These are phyloP conservation scores for Solanum peruvianum DNA, from an alignment of 257 asterid genomes.

Conservation along the genomic window DNA sequence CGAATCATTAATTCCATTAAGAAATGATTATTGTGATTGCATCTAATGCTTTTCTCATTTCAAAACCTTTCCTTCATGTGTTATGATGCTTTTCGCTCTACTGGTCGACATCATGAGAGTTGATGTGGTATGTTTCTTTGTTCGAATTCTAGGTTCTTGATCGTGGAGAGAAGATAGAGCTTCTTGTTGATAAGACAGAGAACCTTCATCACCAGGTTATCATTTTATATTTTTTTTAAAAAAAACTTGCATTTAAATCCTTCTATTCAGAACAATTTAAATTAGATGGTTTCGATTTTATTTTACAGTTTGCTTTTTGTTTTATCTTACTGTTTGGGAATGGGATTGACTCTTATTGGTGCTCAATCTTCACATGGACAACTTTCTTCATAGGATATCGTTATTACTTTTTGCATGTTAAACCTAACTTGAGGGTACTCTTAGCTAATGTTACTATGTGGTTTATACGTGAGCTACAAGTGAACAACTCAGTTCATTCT, in stretches of 20 bases:
- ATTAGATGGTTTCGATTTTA: neutral
- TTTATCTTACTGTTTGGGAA: neutral
- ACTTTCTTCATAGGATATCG: neutral
- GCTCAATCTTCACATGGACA: neutral
- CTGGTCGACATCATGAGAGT: neutral
- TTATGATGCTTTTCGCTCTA: neutral
- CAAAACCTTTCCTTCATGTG: neutral
- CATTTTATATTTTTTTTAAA: neutral
- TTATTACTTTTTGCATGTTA: neutral
- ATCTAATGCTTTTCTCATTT: neutral
- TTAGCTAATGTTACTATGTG: neutral
- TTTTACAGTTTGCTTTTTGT: neutral
- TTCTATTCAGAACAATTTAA: neutral
- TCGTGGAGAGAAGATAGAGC: slow-evolving; percentile 90
- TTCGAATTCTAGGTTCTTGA: slow-evolving; percentile 59
- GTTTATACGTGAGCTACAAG: neutral
- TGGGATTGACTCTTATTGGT: neutral
- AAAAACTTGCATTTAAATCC: neutral
- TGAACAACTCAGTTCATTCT: neutral
- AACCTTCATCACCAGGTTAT: slow-evolving; percentile 77
- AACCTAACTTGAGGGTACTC: neutral
- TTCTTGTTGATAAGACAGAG: slow-evolving; percentile 88
- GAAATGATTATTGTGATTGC: neutral
- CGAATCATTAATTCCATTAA: neutral
- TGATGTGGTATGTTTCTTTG: neutral